Conservation (phyloP, 2,329 filamentous ascomycete genomes). For the Cordyceps farinosa region DNA sequence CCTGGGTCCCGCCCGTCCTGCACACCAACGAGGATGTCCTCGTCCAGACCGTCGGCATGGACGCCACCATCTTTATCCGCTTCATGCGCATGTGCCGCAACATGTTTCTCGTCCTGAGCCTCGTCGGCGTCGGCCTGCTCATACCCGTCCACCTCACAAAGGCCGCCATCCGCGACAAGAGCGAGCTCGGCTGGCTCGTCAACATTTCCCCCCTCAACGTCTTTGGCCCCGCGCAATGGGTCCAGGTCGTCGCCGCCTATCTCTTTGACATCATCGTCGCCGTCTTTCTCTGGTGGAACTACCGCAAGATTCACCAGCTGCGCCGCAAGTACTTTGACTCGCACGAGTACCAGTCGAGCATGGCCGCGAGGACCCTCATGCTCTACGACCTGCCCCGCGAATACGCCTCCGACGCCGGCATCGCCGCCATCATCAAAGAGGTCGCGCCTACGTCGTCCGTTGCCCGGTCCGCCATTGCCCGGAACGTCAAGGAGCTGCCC, state of each 20-base stretch:
- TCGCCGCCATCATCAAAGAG: slow-evolving; percentile 76
- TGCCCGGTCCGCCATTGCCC: slow-evolving; percentile 76
- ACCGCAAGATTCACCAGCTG: slow-evolving; percentile 66
- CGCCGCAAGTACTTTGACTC: slow-evolving; percentile 79
- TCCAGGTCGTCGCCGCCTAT: slow-evolving; percentile 56
- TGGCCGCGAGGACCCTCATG: slow-evolving; percentile 73
- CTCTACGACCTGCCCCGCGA: slow-evolving; percentile 79
- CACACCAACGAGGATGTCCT: slow-evolving; percentile 73
- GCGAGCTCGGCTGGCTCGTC: slow-evolving; percentile 46
- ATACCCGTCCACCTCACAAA: slow-evolving; percentile 72
- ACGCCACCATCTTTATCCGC: slow-evolving; percentile 85
- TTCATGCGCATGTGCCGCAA: slow-evolving; percentile 90
- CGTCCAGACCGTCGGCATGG: slow-evolving; percentile 80
- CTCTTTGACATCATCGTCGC: slow-evolving; percentile 71
- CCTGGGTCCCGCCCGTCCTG: slow-evolving; percentile 79
- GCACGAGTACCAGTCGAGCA: slow-evolving; percentile 80
- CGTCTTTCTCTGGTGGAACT: slow-evolving; percentile 88
- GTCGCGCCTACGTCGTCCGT: slow-evolving; percentile 75
- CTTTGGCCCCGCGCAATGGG: slow-evolving; percentile 53
- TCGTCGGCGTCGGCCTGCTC: slow-evolving; percentile 73
- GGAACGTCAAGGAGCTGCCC: slow-evolving; percentile 89
- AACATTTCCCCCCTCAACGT: slow-evolving; percentile 59
- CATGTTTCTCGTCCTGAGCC: slow-evolving; percentile 70
- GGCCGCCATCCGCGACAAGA: slow-evolving; percentile 26
- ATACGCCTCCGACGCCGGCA: slow-evolving; percentile 79